Conservation (phyloP, 1,284 basidiomycete genomes). For the Dichomitus squalens region DNA sequence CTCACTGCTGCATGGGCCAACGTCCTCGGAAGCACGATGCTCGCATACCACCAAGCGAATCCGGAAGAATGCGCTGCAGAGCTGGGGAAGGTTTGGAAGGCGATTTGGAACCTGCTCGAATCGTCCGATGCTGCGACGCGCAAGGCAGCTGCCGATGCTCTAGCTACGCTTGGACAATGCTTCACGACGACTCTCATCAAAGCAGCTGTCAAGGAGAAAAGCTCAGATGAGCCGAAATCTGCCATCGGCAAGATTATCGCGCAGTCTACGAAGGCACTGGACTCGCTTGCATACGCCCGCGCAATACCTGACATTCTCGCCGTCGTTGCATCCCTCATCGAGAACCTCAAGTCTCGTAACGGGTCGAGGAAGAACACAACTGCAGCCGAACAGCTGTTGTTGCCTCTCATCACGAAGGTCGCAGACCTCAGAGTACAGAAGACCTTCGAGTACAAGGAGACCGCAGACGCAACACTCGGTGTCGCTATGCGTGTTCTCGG, state of each 20-base stretch:
- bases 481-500: conserved; percentile 88
- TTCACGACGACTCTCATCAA: conserved; percentile 66
- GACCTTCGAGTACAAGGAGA: conserved; percentile 90
- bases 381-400: conserved; percentile 73
- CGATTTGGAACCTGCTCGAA: conserved; percentile 76
- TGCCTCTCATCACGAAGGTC: conserved; percentile 75
- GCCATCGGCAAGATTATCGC: conserved; percentile 64
- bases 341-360: conserved; percentile 42
- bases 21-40: conserved; percentile 71
- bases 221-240: conserved; percentile 49
- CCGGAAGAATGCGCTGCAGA: conserved; percentile 51
- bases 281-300: conserved; percentile 67
- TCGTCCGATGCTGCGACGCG: conserved; percentile 56
- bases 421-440: conserved; percentile 79
- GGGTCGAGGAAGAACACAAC: conserved; percentile 47
- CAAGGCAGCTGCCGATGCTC: conserved; percentile 65
- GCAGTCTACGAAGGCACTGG: conserved; percentile 67
- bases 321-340: conserved; percentile 59
- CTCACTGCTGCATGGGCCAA: conserved; percentile 75
- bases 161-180: conserved; percentile 68
- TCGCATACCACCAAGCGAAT: conserved; percentile 56
- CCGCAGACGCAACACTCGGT: conserved; percentile 81
- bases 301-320: conserved; percentile 74
- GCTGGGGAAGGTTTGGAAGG: conserved; percentile 74
- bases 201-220: conserved; percentile 49